phyloP scores from a whole-genome alignment of 306 rosid genomes.

The Hippophae tibetana region DNA sequence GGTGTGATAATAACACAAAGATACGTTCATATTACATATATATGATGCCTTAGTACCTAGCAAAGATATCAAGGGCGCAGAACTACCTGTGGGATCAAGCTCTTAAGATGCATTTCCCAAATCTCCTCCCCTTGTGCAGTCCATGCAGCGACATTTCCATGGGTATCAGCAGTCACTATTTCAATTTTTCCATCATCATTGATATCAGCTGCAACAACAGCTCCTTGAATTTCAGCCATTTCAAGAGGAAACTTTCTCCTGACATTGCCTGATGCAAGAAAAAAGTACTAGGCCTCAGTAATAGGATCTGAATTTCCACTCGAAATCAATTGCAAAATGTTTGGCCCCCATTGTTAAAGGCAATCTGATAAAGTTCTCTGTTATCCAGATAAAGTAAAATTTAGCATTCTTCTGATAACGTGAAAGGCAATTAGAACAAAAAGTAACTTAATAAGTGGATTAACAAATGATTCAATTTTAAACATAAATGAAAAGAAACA shows the following conservation, averaged over 20 bases:
- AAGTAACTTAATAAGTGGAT: not conserved
- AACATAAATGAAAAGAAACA: conserved; percentile 4
- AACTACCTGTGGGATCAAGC: conserved; percentile 82
- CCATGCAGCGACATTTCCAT: conserved; percentile 98
- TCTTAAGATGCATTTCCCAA: conserved; percentile 86
- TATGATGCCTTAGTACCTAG: not conserved
- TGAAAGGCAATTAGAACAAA: not conserved
- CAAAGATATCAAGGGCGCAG: conserved; percentile 9
- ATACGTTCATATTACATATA: not conserved
- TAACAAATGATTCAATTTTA: not conserved
- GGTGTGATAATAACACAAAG: too few relatives aligned
- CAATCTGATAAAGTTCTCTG: not conserved
- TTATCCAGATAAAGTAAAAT: not conserved
- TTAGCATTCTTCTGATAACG: not conserved
- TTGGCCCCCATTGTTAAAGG: not conserved
- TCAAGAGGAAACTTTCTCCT: conserved; percentile 94
- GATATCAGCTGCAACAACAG: conserved; percentile 86
- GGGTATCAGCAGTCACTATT: conserved; percentile 75
- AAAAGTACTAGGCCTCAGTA: conserved; percentile 4
- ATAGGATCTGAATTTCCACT: too few relatives aligned
- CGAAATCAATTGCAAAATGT: not conserved
- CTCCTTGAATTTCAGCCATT: conserved; percentile 96
- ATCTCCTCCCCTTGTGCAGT: conserved; percentile 75
- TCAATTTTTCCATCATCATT: conserved; percentile 99
- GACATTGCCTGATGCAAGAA: conserved; percentile 58